Percentiles rank a stretch among this genome's conserved stretches.
phyloP scores from a whole-genome alignment of 2,329 filamentous ascomycete genomes.

The Fusarium tanahbumbuense region DNA sequence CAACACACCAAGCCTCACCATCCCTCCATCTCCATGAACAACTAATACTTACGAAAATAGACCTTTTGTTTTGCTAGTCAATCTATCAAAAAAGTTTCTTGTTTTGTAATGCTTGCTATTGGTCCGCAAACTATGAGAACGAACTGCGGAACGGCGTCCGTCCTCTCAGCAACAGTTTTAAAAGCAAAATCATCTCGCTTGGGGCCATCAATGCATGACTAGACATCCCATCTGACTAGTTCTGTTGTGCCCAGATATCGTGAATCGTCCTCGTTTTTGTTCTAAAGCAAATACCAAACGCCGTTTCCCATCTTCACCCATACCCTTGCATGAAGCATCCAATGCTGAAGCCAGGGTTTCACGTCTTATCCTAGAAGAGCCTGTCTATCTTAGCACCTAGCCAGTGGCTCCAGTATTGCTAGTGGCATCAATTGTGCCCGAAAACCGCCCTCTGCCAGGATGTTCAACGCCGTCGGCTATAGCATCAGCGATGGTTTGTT shows the following conservation, averaged over 20 bases:
- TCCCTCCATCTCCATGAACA: neutral
- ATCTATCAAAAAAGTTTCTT: neutral
- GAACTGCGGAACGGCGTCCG: neutral
- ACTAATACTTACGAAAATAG: neutral
- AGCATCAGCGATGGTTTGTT: slow-evolving; percentile 49
- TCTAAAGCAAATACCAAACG: slow-evolving; percentile 3
- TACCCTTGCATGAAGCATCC: neutral
- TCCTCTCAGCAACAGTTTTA: neutral
- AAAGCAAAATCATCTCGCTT: neutral
- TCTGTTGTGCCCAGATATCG: slow-evolving; percentile 16
- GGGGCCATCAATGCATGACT: neutral
- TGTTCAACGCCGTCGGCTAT: slow-evolving; percentile 50
- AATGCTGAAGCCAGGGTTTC: neutral
- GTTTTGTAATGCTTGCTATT: neutral
- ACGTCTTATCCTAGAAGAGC: slow-evolving; percentile 3
- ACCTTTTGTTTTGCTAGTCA: neutral
- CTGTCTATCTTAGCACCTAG: neutral
- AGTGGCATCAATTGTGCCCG: slow-evolving; percentile 48
- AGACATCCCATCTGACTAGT: slow-evolving; percentile 4
- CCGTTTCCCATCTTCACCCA: neutral
- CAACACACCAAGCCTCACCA: neutral
- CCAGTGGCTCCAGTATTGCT: slow-evolving; percentile 5
- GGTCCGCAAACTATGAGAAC: neutral
- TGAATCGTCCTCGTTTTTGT: neutral
- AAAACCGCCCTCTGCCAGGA: slow-evolving; percentile 57